These are phyloP conservation scores for Penicillium capsulatum DNA, from an alignment of 2,329 filamentous ascomycete genomes.

Conservation along the genomic window DNA sequence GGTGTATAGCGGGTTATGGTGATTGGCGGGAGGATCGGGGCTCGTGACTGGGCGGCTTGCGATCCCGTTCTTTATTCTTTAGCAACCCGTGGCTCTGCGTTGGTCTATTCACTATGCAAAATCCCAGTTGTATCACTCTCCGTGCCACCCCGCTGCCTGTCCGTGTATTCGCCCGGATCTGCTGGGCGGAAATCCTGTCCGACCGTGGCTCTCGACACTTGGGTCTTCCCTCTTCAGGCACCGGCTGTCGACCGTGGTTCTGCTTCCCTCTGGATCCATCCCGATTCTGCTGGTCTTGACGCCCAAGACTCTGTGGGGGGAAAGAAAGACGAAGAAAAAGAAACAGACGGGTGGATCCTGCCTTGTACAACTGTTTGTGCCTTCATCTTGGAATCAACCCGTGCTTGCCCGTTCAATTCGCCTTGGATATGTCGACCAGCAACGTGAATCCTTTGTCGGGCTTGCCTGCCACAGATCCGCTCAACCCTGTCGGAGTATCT, in stretches of 20 bases:
- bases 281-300: conserved; percentile 11
- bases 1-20: conserved; percentile 1
- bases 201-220: conserved; percentile 21
- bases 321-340: no score
- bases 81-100: neutral
- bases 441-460: conserved; percentile 15
- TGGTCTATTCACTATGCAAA: conserved; percentile 3
- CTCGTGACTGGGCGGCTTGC: conserved; percentile 15
- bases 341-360: conserved; percentile 1
- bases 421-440: conserved; percentile 15
- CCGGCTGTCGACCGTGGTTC: conserved; percentile 19
- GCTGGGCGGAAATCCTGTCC: conserved; percentile 27
- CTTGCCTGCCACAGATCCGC: conserved; percentile 7
- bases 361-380: neutral
- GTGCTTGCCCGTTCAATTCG: neutral
- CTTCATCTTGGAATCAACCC: neutral
- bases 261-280: conserved; percentile 3
- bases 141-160: neutral
- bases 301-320: conserved; percentile 6
- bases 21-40: neutral
- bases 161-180: conserved; percentile 23
- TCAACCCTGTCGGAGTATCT: conserved; percentile 11
- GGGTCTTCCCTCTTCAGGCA: conserved; percentile 21
- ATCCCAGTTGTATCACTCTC: neutral
- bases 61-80: conserved; percentile 10